A percentile compares a stretch with the other conserved stretches of the same genome.
These are phyloP conservation scores for Eimeria tenella DNA, from an alignment of 169 alveolate genomes.

Conservation along the genomic window DNA sequence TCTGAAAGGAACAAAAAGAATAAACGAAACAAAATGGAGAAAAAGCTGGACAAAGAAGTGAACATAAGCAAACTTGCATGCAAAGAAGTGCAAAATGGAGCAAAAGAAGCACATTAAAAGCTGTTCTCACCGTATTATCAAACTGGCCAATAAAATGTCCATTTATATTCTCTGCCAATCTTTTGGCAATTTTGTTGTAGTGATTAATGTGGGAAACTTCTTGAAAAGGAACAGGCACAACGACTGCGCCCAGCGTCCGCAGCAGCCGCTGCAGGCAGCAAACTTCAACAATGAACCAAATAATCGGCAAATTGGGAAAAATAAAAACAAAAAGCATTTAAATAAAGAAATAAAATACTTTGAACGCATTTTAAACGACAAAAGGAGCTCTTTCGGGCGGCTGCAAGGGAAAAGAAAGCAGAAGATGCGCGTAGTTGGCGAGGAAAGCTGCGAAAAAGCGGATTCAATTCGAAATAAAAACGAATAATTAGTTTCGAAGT, in stretches of 20 bases:
- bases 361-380: too few relatives aligned
- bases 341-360: too few relatives aligned
- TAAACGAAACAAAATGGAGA: neutral
- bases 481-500: neutral
- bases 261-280: constrained; percentile 83
- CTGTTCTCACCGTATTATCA: constrained; percentile 80
- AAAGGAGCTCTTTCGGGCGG: too few relatives aligned
- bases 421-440: neutral
- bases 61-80: neutral
- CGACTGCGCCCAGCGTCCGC: constrained; percentile 90
- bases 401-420: neutral
- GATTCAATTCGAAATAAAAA: too few relatives aligned
- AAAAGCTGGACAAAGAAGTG: neutral
- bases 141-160: constrained; percentile 88
- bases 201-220: constrained; percentile 84
- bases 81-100: neutral
- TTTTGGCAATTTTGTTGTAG: constrained; percentile 83
- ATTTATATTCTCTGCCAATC: constrained; percentile 81
- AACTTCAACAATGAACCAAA: too few relatives aligned
- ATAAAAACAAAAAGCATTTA: too few relatives aligned
- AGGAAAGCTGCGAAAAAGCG: neutral
- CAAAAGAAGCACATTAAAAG: too few relatives aligned
- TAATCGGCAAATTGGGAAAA: too few relatives aligned
- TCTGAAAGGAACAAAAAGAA: neutral
- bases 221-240: constrained; percentile 87